Conservation (phyloP, 2,329 filamentous ascomycete genomes). For the Colletotrichum orchidophilum region DNA sequence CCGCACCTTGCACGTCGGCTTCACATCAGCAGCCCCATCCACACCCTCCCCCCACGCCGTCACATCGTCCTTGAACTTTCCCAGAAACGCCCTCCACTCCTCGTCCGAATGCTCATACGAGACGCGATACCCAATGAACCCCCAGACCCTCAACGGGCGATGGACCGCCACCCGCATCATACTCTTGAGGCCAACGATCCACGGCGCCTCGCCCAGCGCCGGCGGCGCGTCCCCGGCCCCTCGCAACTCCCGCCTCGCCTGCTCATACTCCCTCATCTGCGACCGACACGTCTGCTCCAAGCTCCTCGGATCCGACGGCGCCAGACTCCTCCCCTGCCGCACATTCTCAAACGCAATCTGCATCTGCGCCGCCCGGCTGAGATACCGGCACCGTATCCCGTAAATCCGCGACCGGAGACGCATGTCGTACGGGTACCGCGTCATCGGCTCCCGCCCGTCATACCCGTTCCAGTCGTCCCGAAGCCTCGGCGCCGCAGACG, state of each 20-base stretch:
- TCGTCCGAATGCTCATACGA: slow-evolving; percentile 25
- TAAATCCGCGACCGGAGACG: slow-evolving; percentile 1
- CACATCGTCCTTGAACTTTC: background rate
- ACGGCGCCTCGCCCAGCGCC: background rate
- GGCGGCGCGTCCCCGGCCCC: background rate
- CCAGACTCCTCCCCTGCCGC: background rate
- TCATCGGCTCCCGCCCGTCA: background rate
- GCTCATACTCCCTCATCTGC: slow-evolving; percentile 3
- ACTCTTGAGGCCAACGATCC: background rate
- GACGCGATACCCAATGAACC: slow-evolving; percentile 14
- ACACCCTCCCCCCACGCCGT: slow-evolving; percentile 27
- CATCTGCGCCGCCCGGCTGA: background rate
- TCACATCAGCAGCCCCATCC: slow-evolving; percentile 17
- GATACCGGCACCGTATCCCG: background rate
- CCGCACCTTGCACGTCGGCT: slow-evolving; percentile 33
- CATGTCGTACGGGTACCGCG: slow-evolving; percentile 3
- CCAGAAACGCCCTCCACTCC: slow-evolving; percentile 16
- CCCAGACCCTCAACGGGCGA: background rate
- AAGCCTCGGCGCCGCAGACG: background rate
- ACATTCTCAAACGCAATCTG: background rate
- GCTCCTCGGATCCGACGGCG: background rate
- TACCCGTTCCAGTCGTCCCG: slow-evolving; percentile 4
- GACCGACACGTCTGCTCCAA: background rate
- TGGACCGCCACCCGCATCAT: background rate
- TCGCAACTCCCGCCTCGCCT: slow-evolving; percentile 16